Conservation (phyloP, 2,329 filamentous ascomycete species). For the Ophioceras dolichostomum region DNA sequence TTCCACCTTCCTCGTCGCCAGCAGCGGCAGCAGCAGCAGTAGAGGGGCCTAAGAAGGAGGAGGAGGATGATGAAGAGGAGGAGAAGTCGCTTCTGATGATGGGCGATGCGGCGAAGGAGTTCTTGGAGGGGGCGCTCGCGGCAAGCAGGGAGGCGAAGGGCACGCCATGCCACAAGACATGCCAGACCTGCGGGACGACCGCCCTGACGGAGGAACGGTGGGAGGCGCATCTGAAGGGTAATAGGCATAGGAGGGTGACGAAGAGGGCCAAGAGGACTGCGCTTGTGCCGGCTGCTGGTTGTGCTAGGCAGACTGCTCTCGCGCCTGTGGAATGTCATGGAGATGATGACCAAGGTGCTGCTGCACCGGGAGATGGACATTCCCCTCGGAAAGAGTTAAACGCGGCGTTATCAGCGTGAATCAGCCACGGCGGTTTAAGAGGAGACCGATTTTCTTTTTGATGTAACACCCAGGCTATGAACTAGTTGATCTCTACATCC, state of each 20-base stretch:
- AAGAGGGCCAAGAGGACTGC: slow-evolving; percentile 14
- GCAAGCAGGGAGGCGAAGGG: slow-evolving; percentile 36
- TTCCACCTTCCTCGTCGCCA: too few species aligned
- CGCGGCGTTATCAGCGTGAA: too few species aligned
- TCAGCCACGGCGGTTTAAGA: too few species aligned
- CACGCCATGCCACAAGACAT: slow-evolving; percentile 45
- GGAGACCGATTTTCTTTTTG: too few species aligned
- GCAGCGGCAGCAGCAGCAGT: too few species aligned
- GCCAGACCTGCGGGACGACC: slow-evolving; percentile 60
- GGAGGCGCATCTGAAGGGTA: slow-evolving; percentile 30
- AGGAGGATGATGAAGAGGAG: too few species aligned
- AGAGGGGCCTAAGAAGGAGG: slow-evolving; percentile 31
- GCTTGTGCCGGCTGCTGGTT: not conserved
- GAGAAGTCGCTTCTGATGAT: too few species aligned
- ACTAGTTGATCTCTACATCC: too few species aligned
- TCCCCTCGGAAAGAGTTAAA: too few species aligned
- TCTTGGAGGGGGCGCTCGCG: slow-evolving; percentile 38
- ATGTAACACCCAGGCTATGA: too few species aligned
- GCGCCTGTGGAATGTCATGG: slow-evolving; percentile 7
- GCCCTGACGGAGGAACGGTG: slow-evolving; percentile 42
- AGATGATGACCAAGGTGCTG: too few species aligned
- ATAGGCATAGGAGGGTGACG: slow-evolving; percentile 20
- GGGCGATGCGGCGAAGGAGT: slow-evolving; percentile 36
- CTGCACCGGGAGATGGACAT: too few species aligned
- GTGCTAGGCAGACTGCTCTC: slow-evolving; percentile 4